Evolutionary conservation across 2,329 filamentous ascomycete species (phyloP), one percentile per base, ranked within the genome.

Genomic region (Endocalyx cinctus): DNA sequence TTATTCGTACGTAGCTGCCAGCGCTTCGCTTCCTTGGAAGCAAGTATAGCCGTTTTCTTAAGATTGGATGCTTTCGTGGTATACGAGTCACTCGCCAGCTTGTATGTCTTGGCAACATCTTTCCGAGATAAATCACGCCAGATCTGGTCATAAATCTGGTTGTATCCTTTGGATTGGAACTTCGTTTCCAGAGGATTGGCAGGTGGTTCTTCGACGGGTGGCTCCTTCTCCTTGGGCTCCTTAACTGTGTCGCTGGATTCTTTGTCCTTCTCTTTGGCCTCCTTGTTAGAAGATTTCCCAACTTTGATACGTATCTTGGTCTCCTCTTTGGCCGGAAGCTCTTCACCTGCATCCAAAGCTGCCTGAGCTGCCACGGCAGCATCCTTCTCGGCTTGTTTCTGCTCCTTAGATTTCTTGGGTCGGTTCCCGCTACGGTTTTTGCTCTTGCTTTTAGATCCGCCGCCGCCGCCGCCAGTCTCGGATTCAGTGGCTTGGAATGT

Each of bases 1-100:
- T 98, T 97, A 70, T 98, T 98, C 34, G 92, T 98, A 26, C 88
- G 84, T 40, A 94, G 77, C 61, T 98, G 94, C 92, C 92, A 98
- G 54, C 94, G 77, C 55, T 94, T 88, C 34, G 92, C 90, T 64
- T 98, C 92, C 59, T 98, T 98, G 41, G 90, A 94, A 6, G 92
- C 92, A 25, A 98, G 70, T 50, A 97, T 90, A 11, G 89, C 92
- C 0, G 92, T 98, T 73, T 98, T 98, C 58, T 94, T 92, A 29
- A 95, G 75, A 51, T 98, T 98, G n/a, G 90, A 94, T 33, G 85
- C 78, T 57, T 94, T 94, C 23, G 84, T 94, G 7, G 81, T 77
- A 38, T 90, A 80, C 0, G 90, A 96, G 47, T 87, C 83, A 35
- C 82, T 79, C 35, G 94, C 94, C 57, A 96, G 74, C 47, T 92